phyloP scores from a whole-genome alignment of 2,329 filamentous ascomycete species.

The Fusarium luffae region DNA sequence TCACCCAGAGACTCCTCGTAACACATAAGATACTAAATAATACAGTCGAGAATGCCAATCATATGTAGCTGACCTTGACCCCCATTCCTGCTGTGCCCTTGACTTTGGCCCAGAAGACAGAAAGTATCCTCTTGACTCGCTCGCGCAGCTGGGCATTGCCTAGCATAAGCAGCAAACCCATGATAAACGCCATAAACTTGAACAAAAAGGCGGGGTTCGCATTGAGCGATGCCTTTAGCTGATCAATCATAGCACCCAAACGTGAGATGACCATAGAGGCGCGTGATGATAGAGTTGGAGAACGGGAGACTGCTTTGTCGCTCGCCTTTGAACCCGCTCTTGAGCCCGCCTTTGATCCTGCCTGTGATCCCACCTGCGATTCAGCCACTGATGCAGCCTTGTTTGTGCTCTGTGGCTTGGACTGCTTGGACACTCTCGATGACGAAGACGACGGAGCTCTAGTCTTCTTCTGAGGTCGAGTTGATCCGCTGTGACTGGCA shows the following conservation, averaged over 20 bases:
- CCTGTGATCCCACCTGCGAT: background rate
- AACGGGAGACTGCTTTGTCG: constrained; percentile 44
- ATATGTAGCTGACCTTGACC: constrained; percentile 97
- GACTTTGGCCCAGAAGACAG: constrained; percentile 81
- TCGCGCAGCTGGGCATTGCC: constrained; percentile 80
- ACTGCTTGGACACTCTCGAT: constrained; percentile 44
- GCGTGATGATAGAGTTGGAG: constrained; percentile 57
- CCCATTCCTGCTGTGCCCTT: constrained; percentile 92
- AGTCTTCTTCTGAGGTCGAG: constrained; percentile 48
- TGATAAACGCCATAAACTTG: constrained; percentile 79
- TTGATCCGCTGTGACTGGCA: constrained; percentile 52
- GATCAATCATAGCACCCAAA: constrained; percentile 62
- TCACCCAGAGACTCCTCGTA: constrained; percentile 46
- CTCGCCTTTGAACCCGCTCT: constrained; percentile 37
- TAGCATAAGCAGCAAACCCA: constrained; percentile 81
- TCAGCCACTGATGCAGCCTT: background rate
- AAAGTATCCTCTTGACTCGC: constrained; percentile 74
- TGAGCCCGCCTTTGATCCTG: background rate
- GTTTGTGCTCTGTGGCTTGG: constrained; percentile 39
- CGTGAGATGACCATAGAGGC: constrained; percentile 66
- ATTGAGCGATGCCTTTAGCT: constrained; percentile 61
- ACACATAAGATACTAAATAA: constrained; percentile 43
- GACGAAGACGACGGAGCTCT: constrained; percentile 51
- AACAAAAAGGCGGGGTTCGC: constrained; percentile 68
- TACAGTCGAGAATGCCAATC: constrained; percentile 44